Conservation (phyloP, 164 flowering plant genomes). For the Macadamia tetraphylla region DNA sequence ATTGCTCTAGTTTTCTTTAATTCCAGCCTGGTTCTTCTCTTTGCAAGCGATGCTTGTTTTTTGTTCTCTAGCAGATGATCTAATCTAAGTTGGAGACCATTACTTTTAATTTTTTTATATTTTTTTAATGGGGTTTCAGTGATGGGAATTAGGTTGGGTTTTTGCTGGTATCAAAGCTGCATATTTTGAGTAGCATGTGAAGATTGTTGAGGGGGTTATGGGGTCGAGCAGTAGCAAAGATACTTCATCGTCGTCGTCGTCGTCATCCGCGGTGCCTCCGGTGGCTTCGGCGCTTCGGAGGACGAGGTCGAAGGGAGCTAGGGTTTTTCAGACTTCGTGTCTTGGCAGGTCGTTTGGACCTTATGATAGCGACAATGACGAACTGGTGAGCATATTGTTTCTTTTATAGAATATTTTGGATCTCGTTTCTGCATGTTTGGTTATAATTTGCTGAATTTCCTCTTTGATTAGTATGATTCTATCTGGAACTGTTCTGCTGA, state of each 20-base stretch:
- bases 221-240: not conserved
- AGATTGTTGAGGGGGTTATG: not conserved
- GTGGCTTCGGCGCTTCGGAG: slow-evolving; percentile 13
- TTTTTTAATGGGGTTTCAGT: not conserved
- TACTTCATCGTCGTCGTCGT: not conserved
- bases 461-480: not conserved
- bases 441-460: not conserved
- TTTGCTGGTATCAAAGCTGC: not conserved
- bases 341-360: slow-evolving; percentile 44
- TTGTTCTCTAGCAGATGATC: too few species aligned
- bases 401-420: not conserved
- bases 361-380: slow-evolving; percentile 19
- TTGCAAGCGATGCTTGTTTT: too few species aligned
- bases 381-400: slow-evolving; percentile 21
- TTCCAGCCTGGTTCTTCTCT: too few species aligned
- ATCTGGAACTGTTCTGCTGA: not conserved
- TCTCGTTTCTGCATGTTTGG: not conserved
- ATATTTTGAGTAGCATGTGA: not conserved
- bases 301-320: slow-evolving; percentile 18
- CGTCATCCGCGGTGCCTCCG: slow-evolving; percentile 1
- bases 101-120: too few species aligned
- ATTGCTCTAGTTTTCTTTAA: too few species aligned
- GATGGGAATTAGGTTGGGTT: not conserved
- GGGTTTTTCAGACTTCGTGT: slow-evolving; percentile 50
- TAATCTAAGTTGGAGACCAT: too few species aligned